A percentile compares a stretch with the other conserved stretches of the same genome.
Evolutionary conservation across 768 basidiomycete species (phyloP).

Genomic region (Suillus tomentosus): DNA sequence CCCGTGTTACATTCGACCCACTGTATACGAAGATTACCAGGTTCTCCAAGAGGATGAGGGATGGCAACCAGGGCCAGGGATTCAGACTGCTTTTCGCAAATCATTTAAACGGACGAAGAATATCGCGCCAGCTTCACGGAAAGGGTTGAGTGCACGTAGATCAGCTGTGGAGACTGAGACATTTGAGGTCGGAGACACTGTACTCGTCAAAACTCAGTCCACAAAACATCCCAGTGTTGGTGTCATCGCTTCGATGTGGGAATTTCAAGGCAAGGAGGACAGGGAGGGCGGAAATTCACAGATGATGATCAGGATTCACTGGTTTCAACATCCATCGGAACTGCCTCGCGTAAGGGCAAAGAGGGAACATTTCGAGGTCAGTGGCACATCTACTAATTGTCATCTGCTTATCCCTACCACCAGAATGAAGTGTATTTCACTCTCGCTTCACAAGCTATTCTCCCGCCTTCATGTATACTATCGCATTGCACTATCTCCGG

Average conservation of each 20-base stretch:
- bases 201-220: slow-evolving; percentile 53
- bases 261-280: slow-evolving; percentile 36
- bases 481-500: slow-evolving; percentile 52
- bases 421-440: slow-evolving; percentile 82
- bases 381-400: slow-evolving; percentile 19
- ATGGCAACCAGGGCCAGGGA: slow-evolving; percentile 22
- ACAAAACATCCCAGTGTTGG: slow-evolving; percentile 60
- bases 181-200: slow-evolving; percentile 66
- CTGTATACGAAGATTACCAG: slow-evolving; percentile 29
- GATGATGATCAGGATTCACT: slow-evolving; percentile 67
- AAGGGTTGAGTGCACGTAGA: slow-evolving; percentile 12
- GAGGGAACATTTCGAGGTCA: slow-evolving; percentile 61
- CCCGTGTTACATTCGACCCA: slow-evolving; percentile 23
- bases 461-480: slow-evolving; percentile 54
- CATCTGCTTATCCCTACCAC: background rate
- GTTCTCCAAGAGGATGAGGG: slow-evolving; percentile 28
- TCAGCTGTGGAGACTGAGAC: slow-evolving; percentile 22
- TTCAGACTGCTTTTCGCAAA: slow-evolving; percentile 31
- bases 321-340: slow-evolving; percentile 72
- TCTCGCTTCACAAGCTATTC: slow-evolving; percentile 46
- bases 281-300: slow-evolving; percentile 36
- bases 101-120: slow-evolving; percentile 29
- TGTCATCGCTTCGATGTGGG: slow-evolving; percentile 73
- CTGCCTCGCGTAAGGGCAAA: slow-evolving; percentile 60
- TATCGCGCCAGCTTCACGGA: slow-evolving; percentile 20